Evolutionary conservation across 1,284 basidiomycete genomes (phyloP).

Genomic region (Butyriboletus appendiculatus): DNA sequence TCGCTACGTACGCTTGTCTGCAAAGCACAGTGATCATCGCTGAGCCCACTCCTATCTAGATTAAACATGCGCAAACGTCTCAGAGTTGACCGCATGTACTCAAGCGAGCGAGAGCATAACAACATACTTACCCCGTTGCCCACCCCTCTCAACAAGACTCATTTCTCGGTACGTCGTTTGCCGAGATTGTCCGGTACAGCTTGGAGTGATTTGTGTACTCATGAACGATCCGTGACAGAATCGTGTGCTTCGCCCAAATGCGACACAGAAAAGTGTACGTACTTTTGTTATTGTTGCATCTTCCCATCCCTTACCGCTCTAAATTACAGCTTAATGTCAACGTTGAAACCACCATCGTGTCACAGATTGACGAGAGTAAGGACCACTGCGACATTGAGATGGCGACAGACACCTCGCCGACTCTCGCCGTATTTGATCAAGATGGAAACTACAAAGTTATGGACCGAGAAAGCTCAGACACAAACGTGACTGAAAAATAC

Average conservation of each 20-base stretch:
- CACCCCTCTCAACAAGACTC: constrained; percentile 21
- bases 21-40: neutral
- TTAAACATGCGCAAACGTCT: constrained; percentile 36
- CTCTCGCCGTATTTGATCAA: constrained; percentile 22
- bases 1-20: constrained; percentile 29
- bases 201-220: neutral
- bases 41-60: constrained; percentile 8
- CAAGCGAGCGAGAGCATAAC: constrained; percentile 30
- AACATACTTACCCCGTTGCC: constrained; percentile 14
- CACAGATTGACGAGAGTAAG: constrained; percentile 32
- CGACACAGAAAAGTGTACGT: constrained; percentile 24
- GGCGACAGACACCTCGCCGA: constrained; percentile 9
- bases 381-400: constrained; percentile 26
- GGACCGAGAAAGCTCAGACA: constrained; percentile 28
- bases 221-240: constrained; percentile 16
- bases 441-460: constrained; percentile 18
- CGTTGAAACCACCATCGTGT: constrained; percentile 36
- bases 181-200: neutral
- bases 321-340: constrained; percentile 34
- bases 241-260: constrained; percentile 23
- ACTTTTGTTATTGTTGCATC: neutral
- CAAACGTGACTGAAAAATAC: constrained; percentile 23
- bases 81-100: constrained; percentile 24
- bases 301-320: neutral
- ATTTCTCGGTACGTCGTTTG: constrained; percentile 25